Conservation (phyloP, 2,329 filamentous ascomycete genomes). For the Stagonosporopsis cucurbitacearum region DNA sequence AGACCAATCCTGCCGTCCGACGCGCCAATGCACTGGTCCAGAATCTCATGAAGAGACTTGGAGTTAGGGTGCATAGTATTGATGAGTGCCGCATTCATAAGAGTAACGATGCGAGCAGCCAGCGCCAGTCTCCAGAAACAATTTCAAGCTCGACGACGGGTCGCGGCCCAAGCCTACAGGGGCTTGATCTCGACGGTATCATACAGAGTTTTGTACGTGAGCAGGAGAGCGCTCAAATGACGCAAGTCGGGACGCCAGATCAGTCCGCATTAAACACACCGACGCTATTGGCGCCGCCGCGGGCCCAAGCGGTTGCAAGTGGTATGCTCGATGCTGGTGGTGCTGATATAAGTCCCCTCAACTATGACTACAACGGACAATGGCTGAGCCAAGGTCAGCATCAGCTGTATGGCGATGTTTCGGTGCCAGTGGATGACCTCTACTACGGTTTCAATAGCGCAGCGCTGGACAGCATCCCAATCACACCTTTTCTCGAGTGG, state of each 20-base stretch:
- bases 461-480: slow-evolving; percentile 32
- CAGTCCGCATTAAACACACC: slow-evolving; percentile 4
- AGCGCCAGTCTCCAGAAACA: slow-evolving; percentile 11
- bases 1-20: slow-evolving; percentile 59
- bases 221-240: slow-evolving; percentile 27
- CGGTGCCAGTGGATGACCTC: slow-evolving; percentile 32
- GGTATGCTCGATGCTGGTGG: slow-evolving; percentile 1
- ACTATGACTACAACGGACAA: slow-evolving; percentile 20
- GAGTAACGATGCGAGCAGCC: slow-evolving; percentile 5
- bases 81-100: slow-evolving; percentile 29
- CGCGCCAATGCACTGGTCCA: slow-evolving; percentile 56
- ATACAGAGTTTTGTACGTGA: slow-evolving; percentile 53
- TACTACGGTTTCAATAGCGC: slow-evolving; percentile 38
- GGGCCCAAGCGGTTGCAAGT: neutral
- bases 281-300: slow-evolving; percentile 13
- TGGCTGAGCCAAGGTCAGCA: slow-evolving; percentile 23
- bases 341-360: neutral
- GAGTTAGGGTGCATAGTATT: slow-evolving; percentile 26
- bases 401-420: slow-evolving; percentile 20
- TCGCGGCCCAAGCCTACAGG: slow-evolving; percentile 33
- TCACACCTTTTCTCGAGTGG: slow-evolving; percentile 24
- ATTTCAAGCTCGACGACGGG: slow-evolving; percentile 15
- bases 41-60: slow-evolving; percentile 55
- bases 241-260: slow-evolving; percentile 12
- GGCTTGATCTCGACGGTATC: slow-evolving; percentile 52